phyloP scores from a whole-genome alignment of 1,284 basidiomycete genomes.

The Meira nashicola region DNA sequence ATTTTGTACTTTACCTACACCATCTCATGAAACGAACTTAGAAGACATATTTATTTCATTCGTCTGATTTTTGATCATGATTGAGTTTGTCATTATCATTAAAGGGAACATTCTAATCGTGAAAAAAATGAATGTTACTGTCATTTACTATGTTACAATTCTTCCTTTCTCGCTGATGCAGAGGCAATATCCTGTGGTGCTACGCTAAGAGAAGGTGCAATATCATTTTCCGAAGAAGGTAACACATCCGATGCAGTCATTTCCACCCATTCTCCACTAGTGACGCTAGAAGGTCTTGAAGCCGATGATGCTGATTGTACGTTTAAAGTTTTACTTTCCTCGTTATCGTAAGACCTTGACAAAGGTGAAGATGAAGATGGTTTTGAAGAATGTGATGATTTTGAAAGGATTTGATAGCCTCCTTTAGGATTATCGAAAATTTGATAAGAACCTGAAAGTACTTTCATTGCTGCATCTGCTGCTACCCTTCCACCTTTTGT shows the following conservation, averaged over 20 bases:
- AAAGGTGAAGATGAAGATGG: neutral
- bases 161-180: neutral
- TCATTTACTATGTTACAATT: constrained; percentile 2
- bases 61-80: too few relatives aligned
- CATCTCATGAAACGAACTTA: too few relatives aligned
- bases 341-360: neutral
- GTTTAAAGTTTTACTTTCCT: constrained; percentile 12
- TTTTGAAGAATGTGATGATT: neutral
- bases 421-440: neutral
- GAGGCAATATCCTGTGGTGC: neutral
- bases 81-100: too few relatives aligned
- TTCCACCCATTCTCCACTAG: constrained; percentile 28
- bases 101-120: too few relatives aligned
- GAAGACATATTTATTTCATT: too few relatives aligned
- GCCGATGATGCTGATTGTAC: constrained; percentile 6
- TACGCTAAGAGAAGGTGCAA: neutral
- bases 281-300: neutral
- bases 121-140: too few relatives aligned
- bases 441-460: neutral
- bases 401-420: neutral
- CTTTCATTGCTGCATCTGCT: neutral
- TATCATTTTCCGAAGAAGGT: neutral
- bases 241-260: constrained; percentile 28
- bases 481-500: neutral
- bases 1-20: too few relatives aligned